Evolutionary conservation across 2,329 filamentous ascomycete species (phyloP), one percentile per base, ranked within the genome.

Genomic region (Talaromyces sp.): DNA sequence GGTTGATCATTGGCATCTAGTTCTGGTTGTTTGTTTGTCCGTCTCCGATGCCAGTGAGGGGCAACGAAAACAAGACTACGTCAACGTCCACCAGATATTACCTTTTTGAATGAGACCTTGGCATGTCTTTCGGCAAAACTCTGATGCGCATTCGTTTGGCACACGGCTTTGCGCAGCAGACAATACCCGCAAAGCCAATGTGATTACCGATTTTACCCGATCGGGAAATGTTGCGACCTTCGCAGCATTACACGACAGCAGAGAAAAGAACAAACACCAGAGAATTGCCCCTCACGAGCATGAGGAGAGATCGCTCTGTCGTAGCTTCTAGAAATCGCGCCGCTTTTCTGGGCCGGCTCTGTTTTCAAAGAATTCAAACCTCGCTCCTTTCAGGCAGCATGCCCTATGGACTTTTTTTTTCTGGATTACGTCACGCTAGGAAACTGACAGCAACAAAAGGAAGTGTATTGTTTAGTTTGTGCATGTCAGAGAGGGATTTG

Each of bases 401-500:
- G 32, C 32, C 32, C 32, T 35, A 14, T 54, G 27, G 38, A 43
- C 3, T 24, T 54, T 41, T 29, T 53, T 27, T 43, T 58, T 32
- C 43, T 21, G 38, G 3, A 26, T 54, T 41, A 58, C 52, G 49
- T 52, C 49, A 52, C 49, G 46, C n/a, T 19, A 19, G 29, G 38
- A 55, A 55, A 50, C 13, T 31, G n/a, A 35, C 31, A 21, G 27
- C 41, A 46, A 38, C 17, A 57, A 31, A 57, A 17, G 2, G 43
- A 46, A 46, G 8, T 19, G 19, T 46, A n/a, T 26, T 43, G 17
- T 38, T n/a, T 31, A 31, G 29, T 56, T 61, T 61, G 49, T 24
- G 49, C 21, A 19, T 52, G 24, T 56, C 41, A 60, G 55, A 58
- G 59, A 58, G 57, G 51, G 38, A 38, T 55, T 46, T 43, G 59